phyloP scores from a whole-genome alignment of 202 grass and related monocot species.

The Schoenoplectus triqueter region DNA sequence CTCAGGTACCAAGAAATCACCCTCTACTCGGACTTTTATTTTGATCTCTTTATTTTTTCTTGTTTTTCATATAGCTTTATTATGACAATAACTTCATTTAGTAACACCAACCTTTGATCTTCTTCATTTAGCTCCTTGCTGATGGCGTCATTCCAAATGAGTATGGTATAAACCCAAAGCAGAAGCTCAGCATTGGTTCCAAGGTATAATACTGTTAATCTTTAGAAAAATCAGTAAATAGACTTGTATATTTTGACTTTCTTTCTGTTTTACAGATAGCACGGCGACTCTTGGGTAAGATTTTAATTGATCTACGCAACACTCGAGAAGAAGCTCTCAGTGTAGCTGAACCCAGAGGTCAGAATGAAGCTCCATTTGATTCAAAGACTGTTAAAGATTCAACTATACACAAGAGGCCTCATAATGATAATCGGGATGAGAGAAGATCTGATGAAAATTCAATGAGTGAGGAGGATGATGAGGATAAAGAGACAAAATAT shows the following conservation, averaged over 20 bases:
- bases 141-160: conserved; percentile 98
- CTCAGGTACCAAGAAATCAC: conserved; percentile 56
- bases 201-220: conserved; percentile 57
- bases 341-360: conserved; percentile 64
- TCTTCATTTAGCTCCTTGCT: conserved; percentile 74
- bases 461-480: conserved; percentile 61
- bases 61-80: conserved; percentile 12
- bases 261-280: conserved; percentile 65
- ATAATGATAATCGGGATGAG: conserved; percentile 51
- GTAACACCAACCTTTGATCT: conserved; percentile 34
- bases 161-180: conserved; percentile 86
- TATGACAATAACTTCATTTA: conserved; percentile 37
- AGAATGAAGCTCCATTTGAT: conserved; percentile 48
- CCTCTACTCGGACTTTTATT: conserved; percentile 1
- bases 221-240: conserved; percentile 15
- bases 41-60: neutral
- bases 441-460: conserved; percentile 61
- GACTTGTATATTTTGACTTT: conserved; percentile 18
- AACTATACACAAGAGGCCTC: conserved; percentile 46
- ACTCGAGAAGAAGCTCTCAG: conserved; percentile 74
- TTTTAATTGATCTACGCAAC: conserved; percentile 91
- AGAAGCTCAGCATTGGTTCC: conserved; percentile 97
- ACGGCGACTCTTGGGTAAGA: conserved; percentile 85
- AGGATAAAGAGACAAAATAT: conserved; percentile 92
- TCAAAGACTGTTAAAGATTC: conserved; percentile 53